phyloP scores from a whole-genome alignment of 1,284 basidiomycete species.

The Apiotrichum siamense region DNA sequence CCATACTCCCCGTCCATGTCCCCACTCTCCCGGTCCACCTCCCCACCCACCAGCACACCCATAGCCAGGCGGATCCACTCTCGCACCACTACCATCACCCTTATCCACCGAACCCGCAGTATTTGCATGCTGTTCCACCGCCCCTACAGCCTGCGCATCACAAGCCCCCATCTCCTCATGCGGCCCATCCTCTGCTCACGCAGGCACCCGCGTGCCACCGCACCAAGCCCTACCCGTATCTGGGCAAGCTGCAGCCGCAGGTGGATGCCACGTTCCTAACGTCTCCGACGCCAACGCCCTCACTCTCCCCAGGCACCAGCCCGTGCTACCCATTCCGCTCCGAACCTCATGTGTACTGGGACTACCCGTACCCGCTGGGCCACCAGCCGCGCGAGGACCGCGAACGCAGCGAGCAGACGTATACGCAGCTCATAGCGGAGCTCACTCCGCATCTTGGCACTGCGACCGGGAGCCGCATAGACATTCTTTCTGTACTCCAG shows the following conservation, averaged over 20 bases:
- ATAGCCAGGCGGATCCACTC: no score
- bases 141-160: no score
- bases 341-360: neutral
- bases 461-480: neutral
- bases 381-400: neutral
- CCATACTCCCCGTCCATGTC: no score
- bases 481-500: neutral
- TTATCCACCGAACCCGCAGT: no score
- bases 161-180: no score
- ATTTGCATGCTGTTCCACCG: no score
- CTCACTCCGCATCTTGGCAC: neutral
- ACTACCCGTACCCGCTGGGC: constrained; percentile 2
- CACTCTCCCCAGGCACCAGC: neutral
- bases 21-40: no score
- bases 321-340: neutral
- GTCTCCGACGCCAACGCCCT: neutral
- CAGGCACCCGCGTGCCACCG: neutral
- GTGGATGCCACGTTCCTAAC: neutral
- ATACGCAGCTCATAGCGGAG: neutral
- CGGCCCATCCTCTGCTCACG: no score
- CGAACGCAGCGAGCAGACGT: neutral
- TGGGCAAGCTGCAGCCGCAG: no score
- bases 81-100: no score
- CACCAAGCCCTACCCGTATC: neutral
- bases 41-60: no score